phyloP scores from a whole-genome alignment of 2,329 filamentous ascomycete genomes.

The Colletotrichum endophyticum region DNA sequence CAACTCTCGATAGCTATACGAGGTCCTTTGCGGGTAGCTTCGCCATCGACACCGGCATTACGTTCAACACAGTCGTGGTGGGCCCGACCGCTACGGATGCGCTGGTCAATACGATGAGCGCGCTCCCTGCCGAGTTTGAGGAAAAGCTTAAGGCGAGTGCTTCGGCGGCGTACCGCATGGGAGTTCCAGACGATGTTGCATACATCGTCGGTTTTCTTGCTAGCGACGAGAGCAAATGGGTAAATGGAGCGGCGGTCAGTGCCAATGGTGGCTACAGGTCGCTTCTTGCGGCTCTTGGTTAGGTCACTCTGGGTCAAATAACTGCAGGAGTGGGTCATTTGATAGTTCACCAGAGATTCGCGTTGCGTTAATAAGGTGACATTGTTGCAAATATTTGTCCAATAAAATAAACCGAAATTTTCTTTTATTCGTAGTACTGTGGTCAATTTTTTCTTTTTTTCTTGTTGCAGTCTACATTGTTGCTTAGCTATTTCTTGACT shows the following conservation, averaged over 20 bases:
- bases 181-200: background rate
- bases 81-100: constrained; percentile 21
- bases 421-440: too few relatives aligned
- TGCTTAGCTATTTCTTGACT: too few relatives aligned
- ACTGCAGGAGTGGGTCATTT: background rate
- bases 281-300: background rate
- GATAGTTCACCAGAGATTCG: background rate
- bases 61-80: constrained; percentile 34
- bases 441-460: background rate
- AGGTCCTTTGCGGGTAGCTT: constrained; percentile 34
- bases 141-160: background rate
- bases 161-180: background rate
- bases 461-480: too few relatives aligned
- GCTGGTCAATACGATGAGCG: background rate
- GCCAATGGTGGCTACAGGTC: background rate
- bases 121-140: background rate
- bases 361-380: rapidly evolving
- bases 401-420: background rate
- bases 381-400: rapidly evolving
- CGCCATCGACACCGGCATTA: constrained; percentile 26
- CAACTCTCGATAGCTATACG: constrained; percentile 31
- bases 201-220: constrained; percentile 2
- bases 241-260: background rate
- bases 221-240: constrained; percentile 1
- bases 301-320: background rate